Evolutionary conservation across 2,329 filamentous ascomycete genomes (phyloP), one percentile per base, ranked within the genome.

Genomic region (Aspergillus sojae): DNA sequence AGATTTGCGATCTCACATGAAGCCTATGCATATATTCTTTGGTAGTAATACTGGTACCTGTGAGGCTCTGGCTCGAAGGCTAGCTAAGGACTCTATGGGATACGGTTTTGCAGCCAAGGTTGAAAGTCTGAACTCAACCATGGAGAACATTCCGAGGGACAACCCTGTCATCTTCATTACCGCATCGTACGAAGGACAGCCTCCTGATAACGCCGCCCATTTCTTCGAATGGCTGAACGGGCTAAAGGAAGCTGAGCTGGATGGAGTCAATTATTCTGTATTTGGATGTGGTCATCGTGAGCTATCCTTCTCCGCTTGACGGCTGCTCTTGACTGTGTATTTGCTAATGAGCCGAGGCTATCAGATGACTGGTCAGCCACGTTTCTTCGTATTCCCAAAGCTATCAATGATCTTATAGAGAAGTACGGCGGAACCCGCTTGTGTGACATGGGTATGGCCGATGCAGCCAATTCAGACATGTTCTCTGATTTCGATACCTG

Each of bases 41-140:
- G 91, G 91, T 2, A 91, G 88, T 21, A 92, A 92, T 72, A 88
- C 87, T 2, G 91, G 91, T 0, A 93, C 91, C 1, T 93, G 91
- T 73, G 89, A 93, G 74, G 82, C 87, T 1, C 82, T 93, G 53
- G 88, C 90, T 1, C 84, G 89, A 65, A 81, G 85, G 32, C 74
- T 93, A 12, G 88, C 88, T 0, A 80, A 83, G 10, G 84, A 88
- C 70, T 89, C 89, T 0, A 70, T 80, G 2, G 74, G 75, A 3
- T 86, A 87, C 68, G 90, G 90, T 0, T 92, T 88, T 74, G 76
- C 74, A 4, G 85, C 86, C 5, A 80, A 79, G 3, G 77, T 89
- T 1, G 82, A 84, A 26, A 81, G 83, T 1, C 76, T 93, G 45
- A 89, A 93, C 70, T 80, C 83, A 0, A 89, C 87, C 0, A 86